A percentile compares a stretch with the other conserved stretches of the same genome.
Evolutionary conservation across 2,329 filamentous ascomycete genomes (phyloP).

Genomic region (Pseudogymnoascus sp.): DNA sequence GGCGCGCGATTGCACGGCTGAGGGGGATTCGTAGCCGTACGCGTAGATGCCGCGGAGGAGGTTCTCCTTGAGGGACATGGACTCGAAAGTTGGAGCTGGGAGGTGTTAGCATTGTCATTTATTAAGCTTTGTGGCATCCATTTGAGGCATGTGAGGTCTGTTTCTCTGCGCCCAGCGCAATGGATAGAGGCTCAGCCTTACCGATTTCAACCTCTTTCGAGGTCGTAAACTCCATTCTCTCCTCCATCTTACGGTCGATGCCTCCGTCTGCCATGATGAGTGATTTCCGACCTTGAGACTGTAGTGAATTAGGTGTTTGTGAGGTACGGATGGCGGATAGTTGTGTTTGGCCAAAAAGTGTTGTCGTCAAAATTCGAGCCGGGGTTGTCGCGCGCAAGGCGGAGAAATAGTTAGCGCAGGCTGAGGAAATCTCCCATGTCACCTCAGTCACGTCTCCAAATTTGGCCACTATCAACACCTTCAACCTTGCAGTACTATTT

Average conservation of each 20-base stretch:
- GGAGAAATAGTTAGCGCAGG: constrained; percentile 12
- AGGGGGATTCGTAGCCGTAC: constrained; percentile 97
- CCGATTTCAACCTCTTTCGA: constrained; percentile 70
- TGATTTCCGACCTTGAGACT: constrained; percentile 14
- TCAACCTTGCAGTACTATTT: neutral
- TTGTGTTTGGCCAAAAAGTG: constrained; percentile 2
- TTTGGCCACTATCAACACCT: constrained; percentile 6
- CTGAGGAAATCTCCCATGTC: constrained; percentile 5
- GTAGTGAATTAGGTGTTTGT: neutral
- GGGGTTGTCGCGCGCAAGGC: constrained; percentile 1
- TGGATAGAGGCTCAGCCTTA: neutral
- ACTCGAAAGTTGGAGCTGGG: constrained; percentile 13
- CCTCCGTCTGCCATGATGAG: constrained; percentile 68
- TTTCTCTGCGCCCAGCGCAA: neutral
- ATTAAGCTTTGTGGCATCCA: neutral
- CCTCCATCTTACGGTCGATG: constrained; percentile 86
- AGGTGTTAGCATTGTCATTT: neutral
- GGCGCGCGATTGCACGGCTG: constrained; percentile 91
- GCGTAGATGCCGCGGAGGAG: constrained; percentile 95
- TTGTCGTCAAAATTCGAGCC: constrained; percentile 1
- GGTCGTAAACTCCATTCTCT: constrained; percentile 96
- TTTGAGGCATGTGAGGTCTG: neutral
- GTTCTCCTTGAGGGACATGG: constrained; percentile 51
- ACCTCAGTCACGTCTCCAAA: neutral
- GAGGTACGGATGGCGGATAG: constrained; percentile 1